phyloP scores from a whole-genome alignment of 73 alveolate species.

The Tetrahymena elliotti region DNA sequence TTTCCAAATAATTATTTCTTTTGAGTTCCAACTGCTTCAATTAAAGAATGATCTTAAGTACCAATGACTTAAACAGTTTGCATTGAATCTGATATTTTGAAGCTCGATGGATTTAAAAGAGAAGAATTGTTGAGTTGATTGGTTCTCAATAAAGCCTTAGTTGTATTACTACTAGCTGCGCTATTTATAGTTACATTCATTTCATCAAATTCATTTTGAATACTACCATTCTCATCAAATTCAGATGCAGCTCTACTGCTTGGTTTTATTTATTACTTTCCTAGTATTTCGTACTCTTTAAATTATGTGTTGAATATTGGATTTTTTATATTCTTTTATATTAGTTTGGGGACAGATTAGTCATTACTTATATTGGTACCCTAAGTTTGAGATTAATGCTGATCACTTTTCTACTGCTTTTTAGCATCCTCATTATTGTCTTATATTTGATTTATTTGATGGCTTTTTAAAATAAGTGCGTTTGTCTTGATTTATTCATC shows the following conservation, averaged over 20 bases:
- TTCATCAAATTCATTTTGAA: neutral
- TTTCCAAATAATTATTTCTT: neutral
- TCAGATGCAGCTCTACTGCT: neutral
- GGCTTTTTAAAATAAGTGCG: neutral
- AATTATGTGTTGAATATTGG: neutral
- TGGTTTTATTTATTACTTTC: neutral
- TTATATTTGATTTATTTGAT: neutral
- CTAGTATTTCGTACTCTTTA: neutral
- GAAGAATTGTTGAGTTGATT: neutral
- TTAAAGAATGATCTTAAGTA: neutral
- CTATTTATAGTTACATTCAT: neutral
- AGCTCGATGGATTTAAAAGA: neutral
- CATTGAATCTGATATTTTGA: neutral
- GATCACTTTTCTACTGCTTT: neutral
- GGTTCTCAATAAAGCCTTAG: neutral
- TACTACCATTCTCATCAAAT: neutral
- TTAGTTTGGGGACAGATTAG: neutral
- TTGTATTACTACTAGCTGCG: neutral
- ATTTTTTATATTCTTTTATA: neutral
- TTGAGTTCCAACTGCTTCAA: neutral
- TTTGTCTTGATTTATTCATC: neutral
- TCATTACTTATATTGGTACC: neutral
- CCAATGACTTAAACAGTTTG: neutral
- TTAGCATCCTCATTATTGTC: neutral
- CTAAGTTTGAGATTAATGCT: neutral